A percentile compares a stretch with the other conserved stretches of the same genome.
Conservation (phyloP, 2,329 filamentous ascomycete species). For the Fusarium oxysporum region DNA sequence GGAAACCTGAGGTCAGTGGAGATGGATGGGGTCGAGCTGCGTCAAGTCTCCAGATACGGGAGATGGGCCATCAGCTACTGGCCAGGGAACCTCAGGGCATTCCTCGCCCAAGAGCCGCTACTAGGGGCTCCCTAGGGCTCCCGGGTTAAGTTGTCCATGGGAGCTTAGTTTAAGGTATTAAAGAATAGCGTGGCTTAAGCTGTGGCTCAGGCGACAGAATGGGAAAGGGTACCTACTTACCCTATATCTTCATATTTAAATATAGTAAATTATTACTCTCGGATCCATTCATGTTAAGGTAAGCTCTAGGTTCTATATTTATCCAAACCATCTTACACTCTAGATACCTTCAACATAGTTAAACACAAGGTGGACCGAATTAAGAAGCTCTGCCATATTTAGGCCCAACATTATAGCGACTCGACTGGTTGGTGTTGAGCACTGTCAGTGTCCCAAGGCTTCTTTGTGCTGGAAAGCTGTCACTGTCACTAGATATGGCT, state of each 20-base stretch:
- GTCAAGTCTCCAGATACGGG: conserved; percentile 34
- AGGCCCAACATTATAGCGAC: no score
- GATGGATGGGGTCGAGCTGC: conserved; percentile 29
- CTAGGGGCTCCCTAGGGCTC: conserved; percentile 7
- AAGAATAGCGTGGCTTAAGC: conserved; percentile 1
- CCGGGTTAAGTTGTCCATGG: not conserved
- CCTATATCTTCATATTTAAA: not conserved
- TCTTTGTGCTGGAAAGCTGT: not conserved
- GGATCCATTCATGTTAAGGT: not conserved
- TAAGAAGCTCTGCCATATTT: not conserved
- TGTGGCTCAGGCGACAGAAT: conserved; percentile 1
- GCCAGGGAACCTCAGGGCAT: conserved; percentile 32
- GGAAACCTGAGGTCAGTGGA: conserved; percentile 22
- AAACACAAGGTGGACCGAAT: not conserved
- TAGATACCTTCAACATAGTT: not conserved
- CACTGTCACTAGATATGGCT: no score
- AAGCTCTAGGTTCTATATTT: not conserved
- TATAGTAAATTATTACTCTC: no score
- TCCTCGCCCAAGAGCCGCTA: conserved; percentile 33
- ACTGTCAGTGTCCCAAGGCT: not conserved
- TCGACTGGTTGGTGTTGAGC: not conserved
- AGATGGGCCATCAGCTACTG: conserved; percentile 25
- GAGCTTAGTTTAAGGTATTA: not conserved
- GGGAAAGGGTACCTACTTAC: not conserved
- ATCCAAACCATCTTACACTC: not conserved